Base-by-base conservation (phyloP, 345 rosid genomes). In the Brassica nigra region DNA sequence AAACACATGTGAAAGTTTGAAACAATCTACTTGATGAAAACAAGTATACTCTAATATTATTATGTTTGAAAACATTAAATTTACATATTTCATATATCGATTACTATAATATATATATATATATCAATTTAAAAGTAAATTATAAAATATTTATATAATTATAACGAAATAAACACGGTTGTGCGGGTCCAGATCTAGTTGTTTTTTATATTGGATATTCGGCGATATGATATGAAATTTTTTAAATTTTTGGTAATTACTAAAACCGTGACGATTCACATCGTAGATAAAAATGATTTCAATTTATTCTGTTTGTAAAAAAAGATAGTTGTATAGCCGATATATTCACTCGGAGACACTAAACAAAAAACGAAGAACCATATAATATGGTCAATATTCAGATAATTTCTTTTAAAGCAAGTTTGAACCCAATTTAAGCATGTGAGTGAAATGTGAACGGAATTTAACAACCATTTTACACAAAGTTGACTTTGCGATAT, bases 391-490 rank as follows among this genome's bases (percentile, higher is more conserved):
- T 63, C 8, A 4, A 20, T n/a, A 15, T 44, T n/a, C 59, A 2
- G 16, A 58, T 37, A 1, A 2, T 6, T 39, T 39, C 18, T 55
- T 2, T n/a, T 5, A 52, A 6, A 16, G 27, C 2, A 47, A 62
- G 27, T 47, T 33, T 62, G 70, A 65, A 49, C 76, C 57, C 20
- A 52, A 14, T 52, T 12, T 57, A 57, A 57, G 62, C 68, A 66
- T 72, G 73, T 31, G 30, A 57, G 18, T 71, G 49, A 72, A 37
- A 71, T 71, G 62, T 72, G 77, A 72, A 72, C 8, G 10, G 73
- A 78, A 78, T 64, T 39, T 71, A 28, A 65, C 52, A 71, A 47
- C 57, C 6, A 14, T 49, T 14, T 49, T 49, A 49, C 18, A 14
- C 57, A n/a, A 49, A 49, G 57, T 49, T 49, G 57, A 66, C 82